Evolutionary conservation across 176 grass and related monocot genomes (phyloP).

Genomic region (Pontederia crassipes): DNA sequence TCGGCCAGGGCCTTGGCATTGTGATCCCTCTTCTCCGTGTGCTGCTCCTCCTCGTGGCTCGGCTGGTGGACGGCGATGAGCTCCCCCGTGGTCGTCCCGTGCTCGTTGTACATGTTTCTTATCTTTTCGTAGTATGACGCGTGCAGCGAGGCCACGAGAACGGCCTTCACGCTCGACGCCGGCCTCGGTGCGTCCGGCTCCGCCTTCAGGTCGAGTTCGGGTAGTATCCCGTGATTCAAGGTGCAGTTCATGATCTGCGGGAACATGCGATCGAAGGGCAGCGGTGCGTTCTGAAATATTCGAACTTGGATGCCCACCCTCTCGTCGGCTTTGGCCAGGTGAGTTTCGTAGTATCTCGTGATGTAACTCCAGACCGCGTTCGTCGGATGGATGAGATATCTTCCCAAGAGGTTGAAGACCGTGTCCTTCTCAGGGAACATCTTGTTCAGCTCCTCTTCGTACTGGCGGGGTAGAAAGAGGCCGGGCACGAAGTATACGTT

Average conservation of each 20-base stretch:
- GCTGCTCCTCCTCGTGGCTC: slow-evolving; percentile 27
- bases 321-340: background rate
- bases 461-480: background rate
- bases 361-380: slow-evolving; percentile 2
- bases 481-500: background rate
- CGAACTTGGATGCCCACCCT: background rate
- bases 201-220: slow-evolving; percentile 1
- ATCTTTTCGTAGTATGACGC: slow-evolving; percentile 39
- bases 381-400: slow-evolving; percentile 3
- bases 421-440: slow-evolving; percentile 3
- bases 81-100: slow-evolving; percentile 18
- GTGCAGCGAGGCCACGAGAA: slow-evolving; percentile 36
- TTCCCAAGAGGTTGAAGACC: slow-evolving; percentile 1
- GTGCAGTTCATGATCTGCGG: slow-evolving; percentile 36
- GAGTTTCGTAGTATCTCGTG: background rate
- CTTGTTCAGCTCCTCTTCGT: background rate
- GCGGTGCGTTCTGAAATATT: background rate
- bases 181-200: no score
- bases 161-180: slow-evolving; percentile 19
- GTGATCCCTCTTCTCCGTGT: slow-evolving; percentile 11
- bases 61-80: slow-evolving; percentile 33
- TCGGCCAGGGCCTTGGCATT: slow-evolving; percentile 41
- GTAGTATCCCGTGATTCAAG: slow-evolving; percentile 30
- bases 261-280: slow-evolving; percentile 29
- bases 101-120: slow-evolving; percentile 28